These are phyloP conservation scores for Epicoccum sorghinum DNA, from an alignment of 2,329 filamentous ascomycete genomes.

Conservation along the genomic window DNA sequence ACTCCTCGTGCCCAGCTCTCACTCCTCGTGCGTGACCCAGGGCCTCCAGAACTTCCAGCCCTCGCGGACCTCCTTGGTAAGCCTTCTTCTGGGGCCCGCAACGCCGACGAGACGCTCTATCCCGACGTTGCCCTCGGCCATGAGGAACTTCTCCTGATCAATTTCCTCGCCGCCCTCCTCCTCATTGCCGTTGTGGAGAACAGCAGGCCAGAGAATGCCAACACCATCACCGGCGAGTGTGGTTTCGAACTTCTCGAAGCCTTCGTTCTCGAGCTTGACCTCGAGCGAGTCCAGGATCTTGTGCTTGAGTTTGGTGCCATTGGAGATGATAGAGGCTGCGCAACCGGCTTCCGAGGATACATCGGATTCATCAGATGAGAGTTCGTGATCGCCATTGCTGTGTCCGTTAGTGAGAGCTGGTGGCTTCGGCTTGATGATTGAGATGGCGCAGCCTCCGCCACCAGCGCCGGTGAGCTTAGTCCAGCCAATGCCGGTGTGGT, in stretches of 20 bases:
- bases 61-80: slow-evolving; percentile 42
- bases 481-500: slow-evolving; percentile 90
- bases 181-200: slow-evolving; percentile 82
- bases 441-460: slow-evolving; percentile 94
- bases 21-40: slow-evolving; percentile 35
- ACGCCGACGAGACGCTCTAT: slow-evolving; percentile 89
- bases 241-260: slow-evolving; percentile 84
- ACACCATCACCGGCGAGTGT: slow-evolving; percentile 93
- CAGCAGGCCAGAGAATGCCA: slow-evolving; percentile 90
- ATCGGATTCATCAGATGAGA: slow-evolving; percentile 33
- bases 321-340: slow-evolving; percentile 40
- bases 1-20: slow-evolving; percentile 16
- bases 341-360: slow-evolving; percentile 35
- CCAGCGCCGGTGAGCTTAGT: slow-evolving; percentile 96
- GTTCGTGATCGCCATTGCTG: slow-evolving; percentile 30
- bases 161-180: slow-evolving; percentile 91
- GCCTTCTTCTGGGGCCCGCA: slow-evolving; percentile 31
- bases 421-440: slow-evolving; percentile 73
- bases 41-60: slow-evolving; percentile 51
- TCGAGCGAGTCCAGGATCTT: slow-evolving; percentile 65
- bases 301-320: slow-evolving; percentile 42
- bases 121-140: slow-evolving; percentile 80
- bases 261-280: slow-evolving; percentile 60
- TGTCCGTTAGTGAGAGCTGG: slow-evolving; percentile 53
- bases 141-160: slow-evolving; percentile 85